Evolutionary conservation across 352 stramenopile species (phyloP), one percentile per base, ranked within the genome.

Genomic region (Pythium vanterpoolii): DNA sequence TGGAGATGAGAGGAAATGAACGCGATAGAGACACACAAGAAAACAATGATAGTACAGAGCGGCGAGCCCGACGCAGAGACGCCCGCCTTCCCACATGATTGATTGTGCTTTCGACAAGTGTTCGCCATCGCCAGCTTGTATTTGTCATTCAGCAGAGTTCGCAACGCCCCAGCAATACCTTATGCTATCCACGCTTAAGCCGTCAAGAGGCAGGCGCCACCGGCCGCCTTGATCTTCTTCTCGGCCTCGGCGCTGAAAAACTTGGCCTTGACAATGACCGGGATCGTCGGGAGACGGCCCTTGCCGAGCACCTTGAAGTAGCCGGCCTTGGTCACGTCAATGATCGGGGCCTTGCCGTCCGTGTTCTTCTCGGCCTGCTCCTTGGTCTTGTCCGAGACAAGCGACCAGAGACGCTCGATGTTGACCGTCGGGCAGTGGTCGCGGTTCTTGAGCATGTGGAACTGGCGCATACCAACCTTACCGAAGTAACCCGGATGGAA

Each of bases 301-400:
- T 99, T 99, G 80, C 98, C 98, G 45, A 99, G 87, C 62, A 99
- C 96, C 95, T 99, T 99, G 86, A 99, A 99, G 86, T 97, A 99
- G 67, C 98, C 97, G 42, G 83, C 83, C 68, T 97, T 93, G 68
- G 97, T 98, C 58, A 99, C 91, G 72, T 99, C 96, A 75, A 99
- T 98, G 52, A 99, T 96, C 53, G 97, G 97, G 30, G 97, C 98
- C 85, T 99, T 99, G 76, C 94, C 94, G 62, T 97, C 94, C 76
- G 88, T 95, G 62, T 66, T 75, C 64, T 80, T 84, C 85, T 99
- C 97, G 64, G 96, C 96, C 69, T 96, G 87, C 66, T 99, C 96
- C 80, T 99, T 98, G 45, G 96, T 97, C 72, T 98, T 97, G 57
- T 98, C 96, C 70, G 95, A 98, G 56, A 99, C 88, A 55, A 99